Evolutionary conservation across 192 early-diverging fungal genomes (phyloP).

Genomic region (Paraglomus occultum): DNA sequence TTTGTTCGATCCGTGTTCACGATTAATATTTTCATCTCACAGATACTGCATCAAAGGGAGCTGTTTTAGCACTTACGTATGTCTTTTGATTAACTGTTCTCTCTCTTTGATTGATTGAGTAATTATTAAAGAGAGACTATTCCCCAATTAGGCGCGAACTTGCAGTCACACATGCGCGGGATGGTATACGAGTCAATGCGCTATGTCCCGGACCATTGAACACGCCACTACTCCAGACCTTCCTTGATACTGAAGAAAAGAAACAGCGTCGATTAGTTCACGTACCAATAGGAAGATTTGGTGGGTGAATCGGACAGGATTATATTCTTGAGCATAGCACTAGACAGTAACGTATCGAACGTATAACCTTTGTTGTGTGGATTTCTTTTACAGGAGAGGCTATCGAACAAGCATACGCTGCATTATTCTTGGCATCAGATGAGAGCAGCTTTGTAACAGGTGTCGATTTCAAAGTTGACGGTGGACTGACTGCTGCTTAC

Average conservation of each 20-base stretch:
- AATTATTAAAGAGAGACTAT: not conserved
- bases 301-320: too few species aligned
- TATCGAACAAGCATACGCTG: slow-evolving; percentile 80
- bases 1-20: too few species aligned
- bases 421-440: slow-evolving; percentile 79
- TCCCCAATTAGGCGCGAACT: slow-evolving; percentile 59
- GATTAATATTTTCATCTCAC: slow-evolving; percentile 7
- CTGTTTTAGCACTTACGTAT: slow-evolving; percentile 80
- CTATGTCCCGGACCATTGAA: slow-evolving; percentile 80
- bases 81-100: slow-evolving; percentile 13
- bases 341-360: slow-evolving; percentile 28
- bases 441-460: slow-evolving; percentile 78
- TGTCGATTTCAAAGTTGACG: slow-evolving; percentile 80
- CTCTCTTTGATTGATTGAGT: not conserved
- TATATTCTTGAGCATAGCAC: not conserved
- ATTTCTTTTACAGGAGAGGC: slow-evolving; percentile 74
- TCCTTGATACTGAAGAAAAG: slow-evolving; percentile 81
- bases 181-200: slow-evolving; percentile 82
- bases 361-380: not conserved
- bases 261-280: slow-evolving; percentile 76
- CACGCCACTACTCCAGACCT: slow-evolving; percentile 81
- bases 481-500: slow-evolving; percentile 77
- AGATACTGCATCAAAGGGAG: slow-evolving; percentile 88
- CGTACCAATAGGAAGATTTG: slow-evolving; percentile 81
- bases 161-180: slow-evolving; percentile 79